A percentile compares a stretch with the other conserved stretches of the same genome.
Evolutionary conservation across 2,329 filamentous ascomycete species (phyloP).

Genomic region (Aulographum hederae): DNA sequence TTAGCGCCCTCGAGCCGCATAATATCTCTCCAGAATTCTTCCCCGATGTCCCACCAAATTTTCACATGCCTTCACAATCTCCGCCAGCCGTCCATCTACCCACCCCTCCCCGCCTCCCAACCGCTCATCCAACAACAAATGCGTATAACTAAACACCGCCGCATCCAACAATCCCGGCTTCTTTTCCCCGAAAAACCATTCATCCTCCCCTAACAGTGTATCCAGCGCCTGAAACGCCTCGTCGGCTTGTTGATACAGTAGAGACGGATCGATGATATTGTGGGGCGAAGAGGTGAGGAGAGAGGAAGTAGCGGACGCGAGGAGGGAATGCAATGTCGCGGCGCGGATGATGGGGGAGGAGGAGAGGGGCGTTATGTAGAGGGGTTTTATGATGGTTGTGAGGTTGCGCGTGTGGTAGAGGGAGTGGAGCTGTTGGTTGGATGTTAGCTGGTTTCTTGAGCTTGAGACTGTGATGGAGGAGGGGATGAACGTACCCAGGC

Average conservation of each 20-base stretch:
- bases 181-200: slow-evolving; percentile 41
- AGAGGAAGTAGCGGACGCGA: slow-evolving; percentile 54
- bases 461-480: slow-evolving; percentile 2
- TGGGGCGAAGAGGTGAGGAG: slow-evolving; percentile 46
- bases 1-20: no score
- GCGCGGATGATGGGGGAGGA: slow-evolving; percentile 42
- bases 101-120: slow-evolving; percentile 35
- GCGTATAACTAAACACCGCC: slow-evolving; percentile 74
- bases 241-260: slow-evolving; percentile 40
- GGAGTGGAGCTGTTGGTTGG: slow-evolving; percentile 41
- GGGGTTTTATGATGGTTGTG: slow-evolving; percentile 40
- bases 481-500: slow-evolving; percentile 48
- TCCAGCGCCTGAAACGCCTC: slow-evolving; percentile 46
- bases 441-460: slow-evolving; percentile 3
- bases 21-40: slow-evolving; percentile 36
- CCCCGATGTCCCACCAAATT: slow-evolving; percentile 49
- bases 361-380: slow-evolving; percentile 52
- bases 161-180: slow-evolving; percentile 68
- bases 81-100: slow-evolving; percentile 41
- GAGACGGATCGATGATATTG: slow-evolving; percentile 36
- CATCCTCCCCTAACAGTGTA: slow-evolving; percentile 34
- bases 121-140: slow-evolving; percentile 51
- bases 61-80: slow-evolving; percentile 35
- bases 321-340: slow-evolving; percentile 47
- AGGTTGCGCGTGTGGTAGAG: slow-evolving; percentile 67